Conservation (phyloP, 768 basidiomycete genomes). For the Nidula microcarpa region DNA sequence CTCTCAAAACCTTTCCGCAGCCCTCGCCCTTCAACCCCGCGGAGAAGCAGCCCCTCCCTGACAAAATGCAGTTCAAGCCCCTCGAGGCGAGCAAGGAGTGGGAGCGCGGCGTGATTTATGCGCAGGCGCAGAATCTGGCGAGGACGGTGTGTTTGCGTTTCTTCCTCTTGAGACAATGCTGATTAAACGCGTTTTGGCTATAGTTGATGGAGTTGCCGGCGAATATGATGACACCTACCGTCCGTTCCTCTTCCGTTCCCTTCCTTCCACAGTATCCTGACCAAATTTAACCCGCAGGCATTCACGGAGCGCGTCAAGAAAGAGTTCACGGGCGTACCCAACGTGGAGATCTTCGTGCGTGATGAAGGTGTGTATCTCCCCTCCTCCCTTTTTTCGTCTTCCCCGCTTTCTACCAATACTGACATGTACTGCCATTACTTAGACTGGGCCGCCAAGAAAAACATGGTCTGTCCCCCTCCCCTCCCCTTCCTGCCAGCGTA, state of each 20-base stretch:
- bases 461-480: neutral
- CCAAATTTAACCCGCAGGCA: constrained; percentile 28
- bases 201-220: constrained; percentile 84
- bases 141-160: constrained; percentile 51
- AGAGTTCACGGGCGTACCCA: constrained; percentile 62
- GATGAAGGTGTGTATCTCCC: constrained; percentile 62
- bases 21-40: constrained; percentile 66
- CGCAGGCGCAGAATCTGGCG: constrained; percentile 75
- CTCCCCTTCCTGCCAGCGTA: neutral
- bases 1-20: constrained; percentile 65
- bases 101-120: constrained; percentile 73
- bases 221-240: constrained; percentile 84
- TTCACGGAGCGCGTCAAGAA: constrained; percentile 70
- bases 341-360: constrained; percentile 65
- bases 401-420: neutral
- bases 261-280: neutral
- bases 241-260: constrained; percentile 20
- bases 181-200: neutral
- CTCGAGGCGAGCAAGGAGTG: constrained; percentile 52
- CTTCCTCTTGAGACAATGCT: neutral
- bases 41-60: constrained; percentile 44
- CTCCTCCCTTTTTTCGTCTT: neutral
- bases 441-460: too few species aligned
- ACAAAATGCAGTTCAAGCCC: constrained; percentile 47
- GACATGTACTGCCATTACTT: too few species aligned